Evolutionary conservation across 768 basidiomycete genomes (phyloP), one percentile per base, ranked within the genome.

Genomic region (Hydnomerulius pinastri): DNA sequence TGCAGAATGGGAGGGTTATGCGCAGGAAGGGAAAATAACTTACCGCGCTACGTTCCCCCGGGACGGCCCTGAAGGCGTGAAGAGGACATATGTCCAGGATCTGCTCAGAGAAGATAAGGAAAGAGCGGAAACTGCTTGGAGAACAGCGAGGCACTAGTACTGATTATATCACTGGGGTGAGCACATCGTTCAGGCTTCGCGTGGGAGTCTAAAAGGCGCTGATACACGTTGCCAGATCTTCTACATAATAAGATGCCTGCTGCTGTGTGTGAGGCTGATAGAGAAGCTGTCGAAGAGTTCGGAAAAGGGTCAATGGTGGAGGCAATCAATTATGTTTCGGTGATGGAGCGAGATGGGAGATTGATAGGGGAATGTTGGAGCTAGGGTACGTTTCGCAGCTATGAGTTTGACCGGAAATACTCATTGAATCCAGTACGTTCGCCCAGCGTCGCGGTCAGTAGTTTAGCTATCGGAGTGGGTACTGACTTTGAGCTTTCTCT

Each of bases 231-330:
- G 12, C 4, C 61, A 98, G 95, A 20, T 95, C 96, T 0, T 90
- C 94, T 1, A n/a, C n/a, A n/a, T n/a, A 96, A 94, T 67, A 91
- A 96, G 65, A 98, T 98, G 95, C 96, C 97, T 3, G 76, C 82
- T 8, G 88, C 83, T 0, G 94, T 98, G 12, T 87, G 85, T 57
- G 81, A 79, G n/a, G 85, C 89, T 0, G 66, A 98, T 3, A 75
- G 68, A 38, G 67, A 74, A 33, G 77, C 81, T 2, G 76, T 77
- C 21, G 71, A 76, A 57, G 69, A 53, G 12, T 70, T 75, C 23
- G 87, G 90, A 0, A 71, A 69, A 5, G 69, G 77, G 61, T 68
- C 77, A 1, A 66, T 72, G 25, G 77, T 77, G 15, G 81, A 78
- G 27, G 86, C 89, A 4, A 72, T 70, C 32, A 69, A 69, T 42